Conservation (phyloP, 805 yeast genomes). For the Metschnikowia corniflorae region DNA sequence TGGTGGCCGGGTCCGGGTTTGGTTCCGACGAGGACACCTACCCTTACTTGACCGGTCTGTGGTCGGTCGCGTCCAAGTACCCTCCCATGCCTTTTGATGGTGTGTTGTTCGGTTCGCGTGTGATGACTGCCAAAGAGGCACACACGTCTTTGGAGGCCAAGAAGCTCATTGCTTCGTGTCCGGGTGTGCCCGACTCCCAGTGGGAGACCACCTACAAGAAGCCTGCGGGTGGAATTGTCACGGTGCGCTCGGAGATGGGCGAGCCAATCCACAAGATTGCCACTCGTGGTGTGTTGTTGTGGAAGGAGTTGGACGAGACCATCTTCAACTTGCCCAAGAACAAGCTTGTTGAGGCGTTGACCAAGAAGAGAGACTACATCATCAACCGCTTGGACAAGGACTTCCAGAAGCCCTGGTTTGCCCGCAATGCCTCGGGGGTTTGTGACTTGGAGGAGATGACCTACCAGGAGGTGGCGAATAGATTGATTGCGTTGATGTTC, state of each 20-base stretch:
- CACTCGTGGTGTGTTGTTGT: slow-evolving; percentile 93
- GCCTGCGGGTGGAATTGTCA: slow-evolving; percentile 95
- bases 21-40: slow-evolving; percentile 96
- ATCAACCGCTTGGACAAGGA: slow-evolving; percentile 85
- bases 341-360: slow-evolving; percentile 76
- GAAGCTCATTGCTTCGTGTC: slow-evolving; percentile 80
- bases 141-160: slow-evolving; percentile 92
- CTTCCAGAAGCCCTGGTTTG: slow-evolving; percentile 98
- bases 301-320: slow-evolving; percentile 97
- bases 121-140: slow-evolving; percentile 96
- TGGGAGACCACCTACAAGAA: slow-evolving; percentile 96
- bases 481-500: slow-evolving; percentile 85
- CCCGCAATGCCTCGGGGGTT: slow-evolving; percentile 69
- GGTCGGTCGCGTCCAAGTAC: slow-evolving; percentile 84
- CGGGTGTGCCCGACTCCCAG: slow-evolving; percentile 82
- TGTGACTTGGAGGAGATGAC: slow-evolving; percentile 96
- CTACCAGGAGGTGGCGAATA: slow-evolving; percentile 81
- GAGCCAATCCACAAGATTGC: slow-evolving; percentile 99
- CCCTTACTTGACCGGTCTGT: slow-evolving; percentile 95
- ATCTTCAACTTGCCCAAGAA: slow-evolving; percentile 88
- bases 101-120: slow-evolving; percentile 91
- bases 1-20: slow-evolving; percentile 97
- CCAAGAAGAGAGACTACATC: slow-evolving; percentile 80
- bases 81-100: slow-evolving; percentile 99
- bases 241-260: slow-evolving; percentile 98